Evolutionary conservation across 176 grass and related monocot species (phyloP).

Genomic region (Musa itinerans): DNA sequence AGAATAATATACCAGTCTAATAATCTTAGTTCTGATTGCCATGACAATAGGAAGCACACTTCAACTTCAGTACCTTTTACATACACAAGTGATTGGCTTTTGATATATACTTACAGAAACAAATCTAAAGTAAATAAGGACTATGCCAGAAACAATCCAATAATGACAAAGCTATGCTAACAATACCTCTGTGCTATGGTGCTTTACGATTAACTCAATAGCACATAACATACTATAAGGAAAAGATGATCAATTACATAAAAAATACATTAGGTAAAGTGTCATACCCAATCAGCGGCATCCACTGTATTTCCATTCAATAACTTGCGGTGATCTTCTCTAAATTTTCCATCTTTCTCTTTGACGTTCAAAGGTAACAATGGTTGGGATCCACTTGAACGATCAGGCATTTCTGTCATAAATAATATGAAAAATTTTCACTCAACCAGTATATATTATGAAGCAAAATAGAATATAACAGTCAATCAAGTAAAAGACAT

Average conservation of each 20-base stretch:
- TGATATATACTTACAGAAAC: too few species aligned
- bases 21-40: too few species aligned
- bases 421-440: not conserved
- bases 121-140: too few species aligned
- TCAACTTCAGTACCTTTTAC: too few species aligned
- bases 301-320: constrained; percentile 82
- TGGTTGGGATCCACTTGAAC: constrained; percentile 33
- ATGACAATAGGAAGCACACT: too few species aligned
- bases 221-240: too few species aligned
- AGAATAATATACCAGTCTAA: too few species aligned
- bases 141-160: too few species aligned
- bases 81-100: too few species aligned
- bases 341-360: constrained; percentile 52
- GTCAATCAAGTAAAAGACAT: constrained; percentile 11
- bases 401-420: constrained; percentile 78
- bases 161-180: too few species aligned
- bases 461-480: not conserved
- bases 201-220: too few species aligned
- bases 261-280: constrained; percentile 4
- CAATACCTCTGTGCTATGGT: too few species aligned
- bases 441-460: not conserved
- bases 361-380: constrained; percentile 65
- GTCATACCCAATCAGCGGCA: constrained; percentile 61
- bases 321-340: constrained; percentile 69
- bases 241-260: not conserved